Evolutionary conservation across 345 rosid species (phyloP), one percentile per base, ranked within the genome.

Genomic region (Ceriops zippeliana): DNA sequence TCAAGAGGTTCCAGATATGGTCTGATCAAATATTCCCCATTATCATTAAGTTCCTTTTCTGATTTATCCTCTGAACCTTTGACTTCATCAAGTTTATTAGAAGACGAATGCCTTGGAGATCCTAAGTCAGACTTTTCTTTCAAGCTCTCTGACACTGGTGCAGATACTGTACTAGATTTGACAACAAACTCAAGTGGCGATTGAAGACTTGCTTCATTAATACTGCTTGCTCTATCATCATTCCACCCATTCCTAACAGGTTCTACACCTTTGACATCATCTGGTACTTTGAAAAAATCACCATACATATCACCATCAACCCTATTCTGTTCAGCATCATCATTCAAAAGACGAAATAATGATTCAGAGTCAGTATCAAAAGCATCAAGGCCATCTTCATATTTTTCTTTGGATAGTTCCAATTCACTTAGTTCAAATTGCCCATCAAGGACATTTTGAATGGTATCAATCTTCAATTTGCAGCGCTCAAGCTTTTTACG

Each of bases 401-500:
- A 73, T 74, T 81, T 90, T 58, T 73, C 79, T 75, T 78, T 89
- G 58, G 86, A 82, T 42, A 81, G 61, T 75, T 86, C 96, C 35
- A 80, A 71, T 73, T 87, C 93, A 62, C 86, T 89, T 60, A 90
- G 79, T 78, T 95, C 93, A 82, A 90, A 79, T 72, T 86, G 83
- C 38, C 91, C 87, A 69, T 83, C 86, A 66, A 96, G 86, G 73
- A 86, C 92, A 82, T 87, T 85, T 70, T 87, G 93, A 71, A 96
- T 81, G 65, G 93, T 85, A 58, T 90, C 91, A 73, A 92, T 87
- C 79, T 70, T 89, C 79, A 89, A 83, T 72, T 83, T 92, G 86
- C 88, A 87, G 68, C 87, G 88, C 77, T 90, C 98, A 74, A 96
- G 97, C 86, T 92, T 96, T 79, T 96, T 96, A 38, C 99, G 98